A percentile compares a stretch with the other conserved stretches of the same genome.
Evolutionary conservation across 2,329 filamentous ascomycete genomes (phyloP).

Genomic region (Sphaerulina musiva): DNA sequence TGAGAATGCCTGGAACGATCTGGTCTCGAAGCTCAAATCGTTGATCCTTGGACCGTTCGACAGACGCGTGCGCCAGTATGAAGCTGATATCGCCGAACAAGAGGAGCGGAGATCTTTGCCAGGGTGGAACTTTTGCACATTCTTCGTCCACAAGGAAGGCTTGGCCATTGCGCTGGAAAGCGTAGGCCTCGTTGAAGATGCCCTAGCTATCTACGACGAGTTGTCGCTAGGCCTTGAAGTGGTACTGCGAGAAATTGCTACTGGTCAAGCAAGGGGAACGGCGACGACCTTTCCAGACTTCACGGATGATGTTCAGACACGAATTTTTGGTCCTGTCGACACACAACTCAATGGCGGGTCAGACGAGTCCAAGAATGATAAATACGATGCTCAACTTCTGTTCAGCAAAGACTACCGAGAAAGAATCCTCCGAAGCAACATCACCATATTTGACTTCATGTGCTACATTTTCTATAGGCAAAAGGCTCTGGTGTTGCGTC

Average conservation of each 20-base stretch:
- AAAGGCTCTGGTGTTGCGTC: constrained; percentile 69
- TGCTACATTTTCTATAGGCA: constrained; percentile 92
- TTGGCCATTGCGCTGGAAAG: constrained; percentile 91
- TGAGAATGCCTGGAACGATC: constrained; percentile 73
- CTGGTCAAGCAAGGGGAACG: constrained; percentile 56
- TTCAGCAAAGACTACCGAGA: constrained; percentile 74
- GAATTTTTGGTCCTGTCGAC: constrained; percentile 20
- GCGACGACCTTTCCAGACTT: constrained; percentile 65
- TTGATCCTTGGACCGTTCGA: constrained; percentile 87
- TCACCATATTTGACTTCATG: constrained; percentile 91
- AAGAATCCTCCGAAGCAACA: constrained; percentile 86
- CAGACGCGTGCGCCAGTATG: constrained; percentile 82
- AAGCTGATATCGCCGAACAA: constrained; percentile 93
- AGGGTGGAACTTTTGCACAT: constrained; percentile 99
- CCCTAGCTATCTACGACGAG: constrained; percentile 89
- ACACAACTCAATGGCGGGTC: constrained; percentile 18
- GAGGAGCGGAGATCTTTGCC: constrained; percentile 79
- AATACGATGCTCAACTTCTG: constrained; percentile 16
- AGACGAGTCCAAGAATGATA: constrained; percentile 14
- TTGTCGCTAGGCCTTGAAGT: constrained; percentile 79
- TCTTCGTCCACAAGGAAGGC: constrained; percentile 96
- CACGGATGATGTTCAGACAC: constrained; percentile 59
- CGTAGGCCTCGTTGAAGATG: constrained; percentile 91
- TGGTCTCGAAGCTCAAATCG: constrained; percentile 79
- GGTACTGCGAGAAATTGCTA: constrained; percentile 67